Conservation (phyloP, 2,329 filamentous ascomycete genomes). For the Meredithiella fracta region DNA sequence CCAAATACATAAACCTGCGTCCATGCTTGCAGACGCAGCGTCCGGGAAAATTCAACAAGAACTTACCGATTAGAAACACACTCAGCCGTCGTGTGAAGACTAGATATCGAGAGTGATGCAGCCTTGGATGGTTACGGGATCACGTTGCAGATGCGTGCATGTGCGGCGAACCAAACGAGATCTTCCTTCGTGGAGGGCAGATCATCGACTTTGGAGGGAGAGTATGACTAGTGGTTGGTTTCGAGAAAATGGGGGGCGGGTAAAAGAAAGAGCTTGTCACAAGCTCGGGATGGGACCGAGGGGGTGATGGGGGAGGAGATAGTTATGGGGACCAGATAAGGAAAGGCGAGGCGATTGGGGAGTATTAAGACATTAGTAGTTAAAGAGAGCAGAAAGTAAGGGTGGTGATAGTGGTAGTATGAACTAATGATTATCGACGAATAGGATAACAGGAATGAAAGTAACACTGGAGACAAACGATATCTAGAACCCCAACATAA, state of each 20-base stretch:
- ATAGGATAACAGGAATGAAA: too few species aligned
- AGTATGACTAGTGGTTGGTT: neutral
- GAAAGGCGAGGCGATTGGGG: neutral
- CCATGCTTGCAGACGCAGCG: neutral
- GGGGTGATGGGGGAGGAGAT: neutral
- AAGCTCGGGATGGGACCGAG: neutral
- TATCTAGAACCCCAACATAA: too few species aligned
- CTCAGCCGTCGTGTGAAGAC: too few species aligned
- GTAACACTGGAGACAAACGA: too few species aligned
- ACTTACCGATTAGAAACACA: too few species aligned
- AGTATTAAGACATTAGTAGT: too few species aligned
- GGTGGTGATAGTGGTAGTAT: too few species aligned
- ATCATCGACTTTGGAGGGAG: neutral
- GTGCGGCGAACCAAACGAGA: neutral
- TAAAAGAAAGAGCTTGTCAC: slow-evolving; percentile 1
- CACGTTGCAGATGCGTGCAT: too few species aligned
- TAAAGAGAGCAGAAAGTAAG: too few species aligned
- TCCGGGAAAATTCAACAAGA: neutral
- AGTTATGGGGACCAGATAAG: neutral
- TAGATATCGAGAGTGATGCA: too few species aligned
- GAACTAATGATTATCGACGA: too few species aligned
- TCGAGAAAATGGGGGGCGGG: neutral
- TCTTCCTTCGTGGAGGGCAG: neutral
- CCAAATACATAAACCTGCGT: neutral
- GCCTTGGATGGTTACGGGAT: too few species aligned